These are phyloP conservation scores for Phytophthora pini DNA, from an alignment of 352 stramenopile genomes.

Conservation along the genomic window DNA sequence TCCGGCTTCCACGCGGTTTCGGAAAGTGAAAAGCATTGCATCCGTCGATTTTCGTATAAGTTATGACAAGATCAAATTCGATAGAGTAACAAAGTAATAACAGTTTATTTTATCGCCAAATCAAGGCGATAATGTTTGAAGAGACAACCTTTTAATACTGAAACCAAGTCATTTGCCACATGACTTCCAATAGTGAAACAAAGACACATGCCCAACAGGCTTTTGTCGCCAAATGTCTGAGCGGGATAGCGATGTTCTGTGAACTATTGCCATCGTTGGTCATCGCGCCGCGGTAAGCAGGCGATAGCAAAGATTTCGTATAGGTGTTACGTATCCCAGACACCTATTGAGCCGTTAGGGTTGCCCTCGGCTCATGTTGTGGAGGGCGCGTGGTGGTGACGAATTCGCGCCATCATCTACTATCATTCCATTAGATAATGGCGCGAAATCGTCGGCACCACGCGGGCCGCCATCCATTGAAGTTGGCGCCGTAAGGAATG, in stretches of 20 bases:
- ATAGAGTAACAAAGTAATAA: neutral
- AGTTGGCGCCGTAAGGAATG: neutral
- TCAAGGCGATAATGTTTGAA: neutral
- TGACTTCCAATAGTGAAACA: too few species aligned
- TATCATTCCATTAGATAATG: neutral
- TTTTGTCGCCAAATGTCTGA: too few species aligned
- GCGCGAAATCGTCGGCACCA: neutral
- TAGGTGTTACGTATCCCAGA: too few species aligned
- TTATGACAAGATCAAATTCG: neutral
- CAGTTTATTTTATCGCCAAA: neutral
- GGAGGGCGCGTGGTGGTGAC: neutral
- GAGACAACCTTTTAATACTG: neutral
- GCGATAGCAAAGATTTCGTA: too few species aligned
- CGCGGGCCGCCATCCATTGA: neutral
- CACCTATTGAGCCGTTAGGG: too few species aligned
- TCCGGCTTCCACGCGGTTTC: neutral
- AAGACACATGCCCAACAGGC: too few species aligned
- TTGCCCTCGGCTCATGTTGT: neutral
- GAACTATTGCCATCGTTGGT: too few species aligned
- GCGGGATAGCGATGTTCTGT: too few species aligned
- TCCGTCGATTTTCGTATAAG: neutral
- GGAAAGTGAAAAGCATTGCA: neutral
- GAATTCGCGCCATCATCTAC: too few species aligned
- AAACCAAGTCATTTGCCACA: neutral
- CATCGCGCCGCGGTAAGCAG: too few species aligned